Base-by-base conservation (phyloP, 805 yeast species). In the Candida patagonica region DNA sequence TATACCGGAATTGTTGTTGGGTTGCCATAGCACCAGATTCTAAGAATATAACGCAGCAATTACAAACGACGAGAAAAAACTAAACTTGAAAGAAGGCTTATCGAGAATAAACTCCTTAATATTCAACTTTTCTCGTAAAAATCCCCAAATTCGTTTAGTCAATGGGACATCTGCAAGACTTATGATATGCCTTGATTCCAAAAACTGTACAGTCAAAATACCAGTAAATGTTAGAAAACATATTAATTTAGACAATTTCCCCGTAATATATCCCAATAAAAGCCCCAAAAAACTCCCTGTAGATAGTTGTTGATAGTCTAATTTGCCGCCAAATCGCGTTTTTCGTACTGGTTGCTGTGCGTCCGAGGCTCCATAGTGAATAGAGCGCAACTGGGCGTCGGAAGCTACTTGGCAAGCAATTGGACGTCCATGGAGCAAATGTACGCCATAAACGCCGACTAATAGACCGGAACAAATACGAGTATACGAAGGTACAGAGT, bases 261-360 rank as follows among this genome's bases (percentile, higher is more conserved):
- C 84, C n/a, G 71, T 67, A 24, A 78, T 60, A 17, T 74, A 62
- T 1, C 86, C 86, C 38, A 71, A 48, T 26, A 73, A 63, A 42
- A 78, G 61, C 0, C 86, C 85, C 6, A 74, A 62, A 52, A 78
- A 62, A 1, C 81, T 74, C 5, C 86, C 86, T 42, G 76, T 58
- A 12, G 82, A 68, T 50, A 79, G 61, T 50, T 79, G 80, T 49
- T 71, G 70, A 52, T 78, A 79, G 57, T 74, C 72, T 46, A 78
- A 59, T 41, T 56, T 62, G 2, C 51, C 51, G 9, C 47, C 49
- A 16, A 48, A 36, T 6, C 49, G 41, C 5, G 43, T 26, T 31
- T 37, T 26, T 22, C 39, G 13, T 35, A 26, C 35, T 12, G n/a
- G n/a, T 35, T 29, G 40, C 12, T 19, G 35, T 8, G 20, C 12